These are phyloP conservation scores for Marchantia polymorpha DNA, from an alignment of 225 moss, liverwort and hornwort genomes.

Conservation along the genomic window DNA sequence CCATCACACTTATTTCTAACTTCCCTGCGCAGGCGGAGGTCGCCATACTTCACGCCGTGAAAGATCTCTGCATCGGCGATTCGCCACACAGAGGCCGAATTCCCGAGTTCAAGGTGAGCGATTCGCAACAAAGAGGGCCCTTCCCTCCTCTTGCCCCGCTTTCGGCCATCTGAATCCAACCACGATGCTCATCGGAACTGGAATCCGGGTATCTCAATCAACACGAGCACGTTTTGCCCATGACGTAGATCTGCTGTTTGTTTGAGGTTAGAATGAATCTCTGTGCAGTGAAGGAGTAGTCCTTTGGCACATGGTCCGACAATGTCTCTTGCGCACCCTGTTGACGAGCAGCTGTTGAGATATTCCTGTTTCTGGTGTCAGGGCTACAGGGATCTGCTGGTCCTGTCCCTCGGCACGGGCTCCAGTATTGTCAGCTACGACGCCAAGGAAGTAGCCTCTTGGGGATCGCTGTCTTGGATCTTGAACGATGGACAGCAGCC, in stretches of 20 bases:
- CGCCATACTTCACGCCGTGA: constrained; percentile 11
- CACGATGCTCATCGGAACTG: too few relatives aligned
- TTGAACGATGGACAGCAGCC: constrained; percentile 62
- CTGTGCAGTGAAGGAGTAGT: too few relatives aligned
- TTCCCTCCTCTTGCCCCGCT: not conserved
- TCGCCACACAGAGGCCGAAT: constrained; percentile 6
- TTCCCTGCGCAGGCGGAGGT: constrained; percentile 9
- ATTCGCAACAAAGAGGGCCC: not conserved
- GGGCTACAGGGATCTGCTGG: constrained; percentile 59
- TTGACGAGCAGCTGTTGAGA: not conserved
- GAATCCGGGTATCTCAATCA: too few relatives aligned
- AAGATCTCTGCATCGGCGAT: constrained; percentile 1
- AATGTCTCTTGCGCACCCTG: not conserved
- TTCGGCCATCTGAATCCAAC: not conserved
- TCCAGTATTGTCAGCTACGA: constrained; percentile 53
- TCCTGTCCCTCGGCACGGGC: constrained; percentile 66
- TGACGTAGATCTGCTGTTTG: too few relatives aligned
- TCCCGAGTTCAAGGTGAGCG: not conserved
- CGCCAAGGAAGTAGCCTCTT: constrained; percentile 50
- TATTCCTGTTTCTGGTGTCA: constrained; percentile 21
- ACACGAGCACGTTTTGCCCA: too few relatives aligned
- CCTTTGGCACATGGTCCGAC: too few relatives aligned
- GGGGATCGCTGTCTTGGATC: constrained; percentile 54
- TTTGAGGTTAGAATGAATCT: too few relatives aligned
- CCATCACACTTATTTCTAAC: too few relatives aligned